A percentile compares a stretch with the other conserved stretches of the same genome.
Conservation (phyloP, 371 early-diverging fungal species). For the Entomophthora muscae region DNA sequence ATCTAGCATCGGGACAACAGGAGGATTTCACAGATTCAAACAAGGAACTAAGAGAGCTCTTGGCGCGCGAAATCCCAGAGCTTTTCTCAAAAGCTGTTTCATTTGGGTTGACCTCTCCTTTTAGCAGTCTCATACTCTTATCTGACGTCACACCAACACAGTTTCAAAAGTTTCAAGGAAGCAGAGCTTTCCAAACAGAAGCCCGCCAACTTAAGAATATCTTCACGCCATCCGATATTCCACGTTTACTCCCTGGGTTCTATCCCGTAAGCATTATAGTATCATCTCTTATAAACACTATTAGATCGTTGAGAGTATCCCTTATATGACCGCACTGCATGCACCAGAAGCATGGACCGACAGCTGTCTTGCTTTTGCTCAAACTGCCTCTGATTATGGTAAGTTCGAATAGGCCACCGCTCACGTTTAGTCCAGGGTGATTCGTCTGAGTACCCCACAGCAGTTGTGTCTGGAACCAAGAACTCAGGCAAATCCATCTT, state of each 20-base stretch:
- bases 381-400: not conserved
- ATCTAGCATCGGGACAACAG: not conserved
- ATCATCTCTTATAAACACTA: not conserved
- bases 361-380: not conserved
- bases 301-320: not conserved
- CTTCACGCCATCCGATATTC: not conserved
- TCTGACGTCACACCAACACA: not conserved
- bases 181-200: not conserved
- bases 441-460: not conserved
- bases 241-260: not conserved
- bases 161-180: not conserved
- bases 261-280: not conserved
- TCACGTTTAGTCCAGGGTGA: not conserved
- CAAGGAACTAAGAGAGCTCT: not conserved
- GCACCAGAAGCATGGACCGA: not conserved
- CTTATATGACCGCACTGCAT: not conserved
- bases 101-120: not conserved
- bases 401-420: not conserved
- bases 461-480: conserved; percentile 40
- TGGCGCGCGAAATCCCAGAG: not conserved
- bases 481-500: conserved; percentile 70
- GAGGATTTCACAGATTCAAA: not conserved
- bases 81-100: not conserved
- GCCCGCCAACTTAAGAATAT: not conserved
- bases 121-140: not conserved